Base-by-base conservation (phyloP, 2,329 filamentous ascomycete species). In the Trichoderma atroviride region DNA sequence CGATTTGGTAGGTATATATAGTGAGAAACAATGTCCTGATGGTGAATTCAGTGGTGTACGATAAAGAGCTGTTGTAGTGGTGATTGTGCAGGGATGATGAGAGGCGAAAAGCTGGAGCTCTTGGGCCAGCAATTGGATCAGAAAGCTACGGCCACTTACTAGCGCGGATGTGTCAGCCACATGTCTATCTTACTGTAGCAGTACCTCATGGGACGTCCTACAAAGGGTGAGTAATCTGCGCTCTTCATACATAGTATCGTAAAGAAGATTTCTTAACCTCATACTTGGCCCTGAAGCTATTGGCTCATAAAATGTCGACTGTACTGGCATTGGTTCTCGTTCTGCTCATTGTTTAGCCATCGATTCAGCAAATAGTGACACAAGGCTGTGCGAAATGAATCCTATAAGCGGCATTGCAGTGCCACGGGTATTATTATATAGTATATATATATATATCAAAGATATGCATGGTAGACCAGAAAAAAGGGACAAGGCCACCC, bases 81-180 rank as follows among this genome's bases (percentile, higher is more conserved):
- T 35, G 33, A 6, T 31, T 27, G 61, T 64, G 33, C 31, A 29
- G 33, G 19, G 24, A 27, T 56, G 13, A 35, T 24, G n/a, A 29
- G 40, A n/a, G 37, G 27, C 22, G 40, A 57, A 67, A 59, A 50
- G 53, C 16, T 70, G 55, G 37, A 60, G 67, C 58, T 62, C 52
- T 57, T 13, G 58, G 16, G 13, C n/a, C 24, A 55, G 14, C 63
- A 58, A 66, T 64, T 47, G 53, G 55, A 62, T 56, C 59, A 27
- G 53, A 50, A 52, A 69, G 61, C 68, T 69, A 47, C 68, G 60
- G 69, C 69, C 69, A 70, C 69, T 62, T 57, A 62, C 69, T 67
- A 60, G 69, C 35, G 55, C 13, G 35, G 57, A 50, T 71, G n/a
- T 68, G 70, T 71, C 70, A 71, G 70, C 70, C 70, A 69, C 69